These are phyloP conservation scores for Sequoia sempervirens DNA, from an alignment of 75 land plant genomes.

Conservation along the genomic window DNA sequence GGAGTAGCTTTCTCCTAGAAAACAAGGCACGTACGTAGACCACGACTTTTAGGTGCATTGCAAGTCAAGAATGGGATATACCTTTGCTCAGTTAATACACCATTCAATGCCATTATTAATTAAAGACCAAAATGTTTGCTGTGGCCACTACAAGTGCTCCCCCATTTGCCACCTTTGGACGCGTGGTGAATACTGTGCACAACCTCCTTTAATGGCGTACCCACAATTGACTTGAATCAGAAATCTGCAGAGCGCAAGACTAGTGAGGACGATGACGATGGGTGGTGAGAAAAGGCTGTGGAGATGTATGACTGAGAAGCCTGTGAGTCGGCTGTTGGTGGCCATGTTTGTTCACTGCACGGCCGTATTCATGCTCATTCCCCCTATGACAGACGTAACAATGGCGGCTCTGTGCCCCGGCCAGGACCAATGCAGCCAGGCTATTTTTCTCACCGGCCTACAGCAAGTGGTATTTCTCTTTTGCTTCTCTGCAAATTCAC, in stretches of 20 bases:
- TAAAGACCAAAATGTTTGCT: background rate
- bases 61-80: background rate
- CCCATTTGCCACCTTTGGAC: background rate
- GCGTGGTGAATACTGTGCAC: background rate
- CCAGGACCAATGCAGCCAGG: conserved; percentile 56
- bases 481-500: background rate
- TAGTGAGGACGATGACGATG: background rate
- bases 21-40: background rate
- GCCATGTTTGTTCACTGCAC: conserved; percentile 33
- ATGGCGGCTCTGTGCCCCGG: conserved; percentile 77
- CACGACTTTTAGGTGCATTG: background rate
- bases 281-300: background rate
- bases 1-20: too few relatives aligned
- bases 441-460: conserved; percentile 60
- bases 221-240: background rate
- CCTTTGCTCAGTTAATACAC: background rate
- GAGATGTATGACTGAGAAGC: background rate
- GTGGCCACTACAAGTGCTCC: background rate
- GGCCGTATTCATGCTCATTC: conserved; percentile 38
- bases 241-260: too few relatives aligned
- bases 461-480: conserved; percentile 51
- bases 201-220: background rate
- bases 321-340: conserved; percentile 37
- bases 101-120: background rate
- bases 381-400: conserved; percentile 68